Base-by-base conservation (phyloP, 1,139 yeast species). In the Blastobotrys capitulatus region DNA sequence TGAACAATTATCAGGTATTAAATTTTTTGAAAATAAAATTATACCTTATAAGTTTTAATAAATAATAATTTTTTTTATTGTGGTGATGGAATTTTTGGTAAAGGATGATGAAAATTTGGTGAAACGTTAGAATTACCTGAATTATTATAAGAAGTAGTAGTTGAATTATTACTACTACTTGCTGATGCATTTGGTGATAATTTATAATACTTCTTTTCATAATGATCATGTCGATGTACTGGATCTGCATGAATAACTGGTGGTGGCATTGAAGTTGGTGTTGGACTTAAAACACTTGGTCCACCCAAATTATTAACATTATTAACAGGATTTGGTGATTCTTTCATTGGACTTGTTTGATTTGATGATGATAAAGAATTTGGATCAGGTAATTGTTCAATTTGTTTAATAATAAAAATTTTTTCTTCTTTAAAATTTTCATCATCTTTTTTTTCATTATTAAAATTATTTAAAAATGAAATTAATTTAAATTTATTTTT, bases 401-500 rank as follows among this genome's bases (percentile, higher is more conserved):
- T 86, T 58, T 86, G 88, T 51, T 79, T 80, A 48, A 87, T 74
- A 38, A 92, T 82, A 65, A 84, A 92, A 52, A 82, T 86, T 62
- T 86, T 81, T 64, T 92, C 98, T 51, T 86, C 95, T 41, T 78
- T 72, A 61, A 88, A 82, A 38, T 77, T 76, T 10, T 80, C 74
- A 62, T 88, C 95, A 49, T 81, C 83, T 54, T 79, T 60, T 50
- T 69, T 77, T 41, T 72, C 74, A 40, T 78, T 78, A 54, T 82
- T 85, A 63, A 89, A 87, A 31, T 75, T 76, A 44, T 57, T 57
- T 54, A 92, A 77, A 64, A 87, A 88, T 36, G 75, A 74, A 42
- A 90, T 68, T 54, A 92, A 76, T 62, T 86, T 86, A 46, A 78
- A 83, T 62, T 88, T 82, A 66, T 92, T 92, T 62, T 89, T 89